phyloP scores from a whole-genome alignment of 139 green algal genomes.

The Coelastrella sp. region DNA sequence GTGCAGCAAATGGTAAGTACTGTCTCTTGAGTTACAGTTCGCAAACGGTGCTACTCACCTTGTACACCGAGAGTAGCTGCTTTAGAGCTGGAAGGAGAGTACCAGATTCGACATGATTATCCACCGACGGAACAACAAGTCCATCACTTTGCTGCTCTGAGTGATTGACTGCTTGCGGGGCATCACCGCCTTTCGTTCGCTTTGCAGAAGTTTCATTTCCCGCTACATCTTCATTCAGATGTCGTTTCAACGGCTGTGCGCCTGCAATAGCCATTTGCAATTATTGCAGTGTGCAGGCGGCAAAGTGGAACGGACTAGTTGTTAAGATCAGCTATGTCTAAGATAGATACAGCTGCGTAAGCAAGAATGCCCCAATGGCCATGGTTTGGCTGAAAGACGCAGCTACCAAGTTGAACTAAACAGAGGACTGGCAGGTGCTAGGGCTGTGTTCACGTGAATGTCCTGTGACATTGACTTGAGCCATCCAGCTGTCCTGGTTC shows the following conservation, averaged over 20 bases:
- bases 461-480: too few relatives aligned
- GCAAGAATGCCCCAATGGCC: too few relatives aligned
- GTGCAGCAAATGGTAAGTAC: not conserved
- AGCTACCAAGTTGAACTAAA: too few relatives aligned
- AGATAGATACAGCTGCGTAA: too few relatives aligned
- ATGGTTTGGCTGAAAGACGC: too few relatives aligned
- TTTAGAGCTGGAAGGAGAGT: conserved; percentile 22
- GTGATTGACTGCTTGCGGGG: not conserved
- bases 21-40: not conserved
- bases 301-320: too few relatives aligned
- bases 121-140: not conserved
- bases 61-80: conserved; percentile 22
- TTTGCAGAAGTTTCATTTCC: not conserved
- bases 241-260: not conserved
- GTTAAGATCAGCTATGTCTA: too few relatives aligned
- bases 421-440: too few relatives aligned
- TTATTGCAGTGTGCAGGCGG: too few relatives aligned
- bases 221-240: not conserved
- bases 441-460: too few relatives aligned
- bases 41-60: not conserved
- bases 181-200: not conserved
- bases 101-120: not conserved
- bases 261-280: too few relatives aligned
- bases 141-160: not conserved
- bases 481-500: too few relatives aligned